Base-by-base conservation (phyloP, 129 eudicot genomes). In the Pulicaria dysenterica region DNA sequence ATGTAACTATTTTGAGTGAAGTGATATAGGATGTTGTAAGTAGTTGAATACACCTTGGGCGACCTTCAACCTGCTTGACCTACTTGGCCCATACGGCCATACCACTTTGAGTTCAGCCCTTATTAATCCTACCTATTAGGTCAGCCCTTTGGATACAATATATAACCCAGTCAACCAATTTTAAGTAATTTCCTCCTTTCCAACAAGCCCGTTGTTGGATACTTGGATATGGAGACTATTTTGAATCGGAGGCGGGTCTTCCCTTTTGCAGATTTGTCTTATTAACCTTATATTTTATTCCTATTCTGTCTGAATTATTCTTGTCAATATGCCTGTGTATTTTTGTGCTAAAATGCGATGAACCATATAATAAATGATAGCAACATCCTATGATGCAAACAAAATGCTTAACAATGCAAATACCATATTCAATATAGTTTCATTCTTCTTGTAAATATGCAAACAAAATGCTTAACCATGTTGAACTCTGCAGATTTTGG, bases 401-500 rank as follows among this genome's bases (percentile, higher is more conserved):
- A n/a, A n/a, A n/a, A n/a, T n/a, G n/a, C n/a, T n/a, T n/a, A n/a
- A n/a, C n/a, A n/a, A n/a, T n/a, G n/a, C n/a, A n/a, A n/a, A n/a
- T n/a, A n/a, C n/a, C n/a, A n/a, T n/a, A n/a, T n/a, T n/a, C n/a
- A n/a, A n/a, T n/a, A n/a, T n/a, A n/a, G n/a, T n/a, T n/a, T n/a
- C n/a, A n/a, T n/a, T n/a, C n/a, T n/a, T n/a, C n/a, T n/a, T n/a
- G n/a, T n/a, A n/a, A n/a, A n/a, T n/a, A n/a, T n/a, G n/a, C n/a
- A n/a, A n/a, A n/a, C n/a, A n/a, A n/a, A n/a, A n/a, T n/a, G n/a
- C n/a, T 56, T 72, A 15, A 71, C 34, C 58, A 2, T 75, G 24
- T 24, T 45, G 34, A 43, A 34, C 54, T 76, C 8, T 82, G 19
- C 83, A 92, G 98, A 84, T 92, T 49, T 77, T 89, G 84, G 98